These are phyloP conservation scores for Pythium aquatile DNA, from an alignment of 352 stramenopile species.

Conservation along the genomic window DNA sequence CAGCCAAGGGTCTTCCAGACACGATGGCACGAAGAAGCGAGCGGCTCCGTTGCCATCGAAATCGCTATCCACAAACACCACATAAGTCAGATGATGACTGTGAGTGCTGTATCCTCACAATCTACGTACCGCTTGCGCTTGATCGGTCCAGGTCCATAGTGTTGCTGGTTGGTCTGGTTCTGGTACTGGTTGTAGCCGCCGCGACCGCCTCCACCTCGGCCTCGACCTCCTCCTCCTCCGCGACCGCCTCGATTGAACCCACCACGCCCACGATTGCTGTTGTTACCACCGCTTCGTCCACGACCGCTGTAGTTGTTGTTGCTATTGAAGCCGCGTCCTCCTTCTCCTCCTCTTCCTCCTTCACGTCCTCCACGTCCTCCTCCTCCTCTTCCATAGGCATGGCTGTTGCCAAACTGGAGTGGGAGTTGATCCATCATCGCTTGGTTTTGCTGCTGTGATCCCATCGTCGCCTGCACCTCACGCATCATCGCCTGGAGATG, in stretches of 20 bases:
- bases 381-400: neutral
- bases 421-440: conserved; percentile 12
- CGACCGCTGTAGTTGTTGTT: conserved; percentile 3
- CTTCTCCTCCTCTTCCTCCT: conserved; percentile 2
- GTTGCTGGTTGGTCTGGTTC: conserved; percentile 2
- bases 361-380: neutral
- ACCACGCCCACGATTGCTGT: conserved; percentile 19
- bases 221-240: conserved; percentile 16
- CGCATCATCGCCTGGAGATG: conserved; percentile 56
- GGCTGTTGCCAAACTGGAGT: conserved; percentile 15
- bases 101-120: neutral
- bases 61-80: neutral
- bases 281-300: conserved; percentile 18
- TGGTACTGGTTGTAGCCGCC: conserved; percentile 15
- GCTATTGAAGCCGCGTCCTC: conserved; percentile 12
- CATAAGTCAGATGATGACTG: neutral
- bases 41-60: conserved; percentile 41
- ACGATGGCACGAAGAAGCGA: conserved; percentile 67
- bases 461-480: conserved; percentile 34
- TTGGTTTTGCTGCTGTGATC: conserved; percentile 1
- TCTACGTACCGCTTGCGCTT: conserved; percentile 47
- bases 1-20: conserved; percentile 65
- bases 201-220: conserved; percentile 16
- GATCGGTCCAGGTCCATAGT: conserved; percentile 20
- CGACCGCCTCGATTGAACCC: conserved; percentile 22